Evolutionary conservation across 495 filamentous ascomycete genomes (phyloP).

Genomic region (Aspergillus taichungensis): DNA sequence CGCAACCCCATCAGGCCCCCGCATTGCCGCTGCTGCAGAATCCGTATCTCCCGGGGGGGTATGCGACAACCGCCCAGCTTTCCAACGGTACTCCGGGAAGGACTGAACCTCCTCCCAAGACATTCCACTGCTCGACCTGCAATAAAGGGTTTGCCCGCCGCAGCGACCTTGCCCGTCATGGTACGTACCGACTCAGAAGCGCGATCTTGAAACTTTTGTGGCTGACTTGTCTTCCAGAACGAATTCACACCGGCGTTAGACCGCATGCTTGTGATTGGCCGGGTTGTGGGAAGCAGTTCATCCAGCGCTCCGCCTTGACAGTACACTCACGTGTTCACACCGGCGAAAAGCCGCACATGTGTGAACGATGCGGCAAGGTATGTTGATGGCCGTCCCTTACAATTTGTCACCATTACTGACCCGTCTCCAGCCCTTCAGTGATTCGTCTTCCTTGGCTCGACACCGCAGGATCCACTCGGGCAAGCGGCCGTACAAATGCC

Average conservation of each 20-base stretch:
- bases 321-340: conserved; percentile 94
- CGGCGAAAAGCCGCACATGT: conserved; percentile 97
- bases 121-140: conserved; percentile 86
- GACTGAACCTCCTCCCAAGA: conserved; percentile 56
- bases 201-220: not conserved
- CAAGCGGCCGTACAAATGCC: conserved; percentile 94
- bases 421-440: conserved; percentile 78
- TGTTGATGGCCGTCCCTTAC: conserved; percentile 1
- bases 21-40: conserved; percentile 50
- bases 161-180: conserved; percentile 91
- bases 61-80: conserved; percentile 25
- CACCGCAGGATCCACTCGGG: conserved; percentile 95
- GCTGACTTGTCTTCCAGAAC: conserved; percentile 49
- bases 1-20: conserved; percentile 44
- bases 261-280: conserved; percentile 90
- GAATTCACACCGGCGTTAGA: conserved; percentile 86
- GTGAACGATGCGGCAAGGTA: conserved; percentile 95
- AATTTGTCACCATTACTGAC: conserved; percentile 1
- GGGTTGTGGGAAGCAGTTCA: conserved; percentile 91
- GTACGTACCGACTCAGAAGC: conserved; percentile 41
- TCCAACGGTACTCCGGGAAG: conserved; percentile 34
- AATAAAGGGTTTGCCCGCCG: conserved; percentile 87
- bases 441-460: conserved; percentile 88
- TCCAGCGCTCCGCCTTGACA: conserved; percentile 93
- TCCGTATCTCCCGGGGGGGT: conserved; percentile 35